Evolutionary conservation across 2,329 filamentous ascomycete species (phyloP).

Genomic region (Botrytis medusae): DNA sequence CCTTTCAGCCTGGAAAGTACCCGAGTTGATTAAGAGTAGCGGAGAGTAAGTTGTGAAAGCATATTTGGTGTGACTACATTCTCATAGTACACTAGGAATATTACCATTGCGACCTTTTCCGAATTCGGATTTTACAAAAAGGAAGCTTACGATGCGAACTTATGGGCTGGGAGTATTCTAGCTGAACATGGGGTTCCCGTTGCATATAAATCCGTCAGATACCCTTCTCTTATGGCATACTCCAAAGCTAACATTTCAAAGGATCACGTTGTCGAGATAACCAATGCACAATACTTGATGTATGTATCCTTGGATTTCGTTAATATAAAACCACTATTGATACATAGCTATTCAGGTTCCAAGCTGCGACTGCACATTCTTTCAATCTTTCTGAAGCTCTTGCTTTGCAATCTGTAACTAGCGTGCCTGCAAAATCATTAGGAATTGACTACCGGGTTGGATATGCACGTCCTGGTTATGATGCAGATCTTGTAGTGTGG

Average conservation of each 20-base stretch:
- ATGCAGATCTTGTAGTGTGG: conserved; percentile 53
- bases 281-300: conserved; percentile 46
- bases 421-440: conserved; percentile 47
- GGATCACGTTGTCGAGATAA: conserved; percentile 42
- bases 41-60: conserved; percentile 40
- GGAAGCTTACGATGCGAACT: conserved; percentile 45
- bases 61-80: background rate
- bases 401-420: conserved; percentile 48
- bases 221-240: background rate
- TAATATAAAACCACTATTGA: background rate
- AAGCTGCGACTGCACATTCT: conserved; percentile 45
- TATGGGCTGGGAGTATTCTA: conserved; percentile 45
- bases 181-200: conserved; percentile 44
- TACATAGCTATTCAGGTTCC: conserved; percentile 34
- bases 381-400: conserved; percentile 45
- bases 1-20: conserved; percentile 44
- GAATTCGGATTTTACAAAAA: conserved; percentile 46
- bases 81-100: conserved; percentile 37
- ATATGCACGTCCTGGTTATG: conserved; percentile 47
- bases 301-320: conserved; percentile 24
- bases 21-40: conserved; percentile 43
- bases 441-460: conserved; percentile 48
- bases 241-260: conserved; percentile 23
- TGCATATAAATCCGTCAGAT: conserved; percentile 45
- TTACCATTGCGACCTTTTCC: conserved; percentile 47